Percentiles rank a stretch among this genome's conserved stretches.
These are phyloP conservation scores for Ceratocystis smalleyi DNA, from an alignment of 2,329 filamentous ascomycete genomes.

Conservation along the genomic window DNA sequence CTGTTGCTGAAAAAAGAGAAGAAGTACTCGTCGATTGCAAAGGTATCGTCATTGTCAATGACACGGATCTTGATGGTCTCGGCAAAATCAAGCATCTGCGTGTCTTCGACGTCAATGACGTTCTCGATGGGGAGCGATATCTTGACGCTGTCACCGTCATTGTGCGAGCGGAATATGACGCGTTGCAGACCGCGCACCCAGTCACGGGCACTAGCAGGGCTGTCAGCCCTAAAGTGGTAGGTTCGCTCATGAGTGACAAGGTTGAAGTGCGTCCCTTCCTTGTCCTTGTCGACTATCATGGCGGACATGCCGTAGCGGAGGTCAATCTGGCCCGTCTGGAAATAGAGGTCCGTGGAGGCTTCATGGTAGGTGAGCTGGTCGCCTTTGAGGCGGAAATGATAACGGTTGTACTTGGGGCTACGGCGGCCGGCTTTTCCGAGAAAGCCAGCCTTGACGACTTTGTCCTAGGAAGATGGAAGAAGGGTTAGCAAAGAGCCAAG, in stretches of 20 bases:
- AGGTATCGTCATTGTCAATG: conserved; percentile 85
- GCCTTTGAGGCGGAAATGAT: conserved; percentile 86
- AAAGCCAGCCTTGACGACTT: conserved; percentile 72
- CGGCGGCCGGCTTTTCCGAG: conserved; percentile 76
- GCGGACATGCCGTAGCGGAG: conserved; percentile 82
- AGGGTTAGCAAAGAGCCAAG: neutral
- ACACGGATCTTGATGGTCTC: conserved; percentile 89
- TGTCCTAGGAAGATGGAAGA: conserved; percentile 34
- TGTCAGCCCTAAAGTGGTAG: conserved; percentile 83
- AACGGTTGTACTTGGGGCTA: conserved; percentile 74
- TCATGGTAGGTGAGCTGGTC: conserved; percentile 84
- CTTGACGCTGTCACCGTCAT: conserved; percentile 93
- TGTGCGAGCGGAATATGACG: conserved; percentile 88
- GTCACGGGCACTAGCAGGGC: conserved; percentile 72
- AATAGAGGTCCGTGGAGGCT: conserved; percentile 73
- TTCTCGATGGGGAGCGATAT: conserved; percentile 81
- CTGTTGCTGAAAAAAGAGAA: conserved; percentile 89
- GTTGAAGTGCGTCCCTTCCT: conserved; percentile 61
- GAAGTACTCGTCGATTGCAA: conserved; percentile 94
- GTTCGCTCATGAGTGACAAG: conserved; percentile 69
- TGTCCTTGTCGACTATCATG: conserved; percentile 59
- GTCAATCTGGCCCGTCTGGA: conserved; percentile 81
- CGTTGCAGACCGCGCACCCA: conserved; percentile 92
- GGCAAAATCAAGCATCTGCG: conserved; percentile 75
- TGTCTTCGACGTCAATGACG: conserved; percentile 83